phyloP scores from a whole-genome alignment of 371 early-diverging fungal species.

The Capillidium heterosporum region DNA sequence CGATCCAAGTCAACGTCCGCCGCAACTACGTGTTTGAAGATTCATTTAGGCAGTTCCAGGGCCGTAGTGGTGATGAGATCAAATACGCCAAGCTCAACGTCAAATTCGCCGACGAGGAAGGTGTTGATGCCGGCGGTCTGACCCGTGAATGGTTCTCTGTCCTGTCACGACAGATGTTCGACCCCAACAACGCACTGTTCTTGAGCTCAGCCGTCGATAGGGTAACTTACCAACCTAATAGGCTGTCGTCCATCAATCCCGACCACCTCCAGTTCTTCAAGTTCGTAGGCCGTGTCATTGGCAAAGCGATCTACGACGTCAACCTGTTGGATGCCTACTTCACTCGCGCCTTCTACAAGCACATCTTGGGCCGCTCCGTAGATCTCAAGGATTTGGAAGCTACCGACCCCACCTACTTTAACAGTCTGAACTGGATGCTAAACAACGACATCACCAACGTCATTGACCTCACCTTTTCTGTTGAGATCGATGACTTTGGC shows the following conservation, averaged over 20 bases:
- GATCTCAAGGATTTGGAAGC: conserved; percentile 96
- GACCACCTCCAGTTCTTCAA: conserved; percentile 94
- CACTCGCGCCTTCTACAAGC: conserved; percentile 96
- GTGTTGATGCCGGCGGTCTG: conserved; percentile 97
- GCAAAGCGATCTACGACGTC: conserved; percentile 95
- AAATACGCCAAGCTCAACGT: conserved; percentile 87
- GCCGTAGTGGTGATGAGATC: conserved; percentile 77
- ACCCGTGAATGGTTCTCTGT: conserved; percentile 98
- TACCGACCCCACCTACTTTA: conserved; percentile 91
- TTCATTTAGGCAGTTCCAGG: conserved; percentile 85
- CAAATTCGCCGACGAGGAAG: conserved; percentile 93
- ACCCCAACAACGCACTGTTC: conserved; percentile 97
- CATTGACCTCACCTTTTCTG: conserved; percentile 85
- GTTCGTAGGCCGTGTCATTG: conserved; percentile 97
- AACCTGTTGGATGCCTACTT: conserved; percentile 91
- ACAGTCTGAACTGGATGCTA: conserved; percentile 93
- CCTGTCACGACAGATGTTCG: conserved; percentile 93
- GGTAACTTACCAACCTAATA: conserved; percentile 94
- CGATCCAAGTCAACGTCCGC: conserved; percentile 76
- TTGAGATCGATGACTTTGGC: conserved; percentile 91
- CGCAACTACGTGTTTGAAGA: conserved; percentile 93
- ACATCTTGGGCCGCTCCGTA: conserved; percentile 76
- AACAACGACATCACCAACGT: conserved; percentile 93
- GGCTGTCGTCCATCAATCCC: conserved; percentile 81
- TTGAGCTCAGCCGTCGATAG: conserved; percentile 87